Percentiles rank a stretch among this genome's conserved stretches.
phyloP scores from a whole-genome alignment of 1,284 basidiomycete species.

The Xerocomus nothofagi region DNA sequence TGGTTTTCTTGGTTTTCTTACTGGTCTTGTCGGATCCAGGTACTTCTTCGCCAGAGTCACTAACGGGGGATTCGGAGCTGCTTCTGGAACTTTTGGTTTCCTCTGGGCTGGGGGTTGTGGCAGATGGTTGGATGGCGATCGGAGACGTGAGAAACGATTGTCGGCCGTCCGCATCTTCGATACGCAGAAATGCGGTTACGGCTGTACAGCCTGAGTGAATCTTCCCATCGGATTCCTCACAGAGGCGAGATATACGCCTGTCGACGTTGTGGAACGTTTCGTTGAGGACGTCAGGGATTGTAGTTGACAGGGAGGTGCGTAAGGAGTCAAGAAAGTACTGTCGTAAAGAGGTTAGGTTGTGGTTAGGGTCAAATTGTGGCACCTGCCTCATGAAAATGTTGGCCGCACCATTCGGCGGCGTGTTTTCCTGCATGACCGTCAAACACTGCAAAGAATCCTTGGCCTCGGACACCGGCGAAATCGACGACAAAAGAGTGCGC shows the following conservation, averaged over 20 bases:
- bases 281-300: slow-evolving; percentile 90
- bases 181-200: slow-evolving; percentile 94
- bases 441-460: slow-evolving; percentile 98
- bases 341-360: slow-evolving; percentile 5
- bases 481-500: slow-evolving; percentile 95
- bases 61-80: slow-evolving; percentile 30
- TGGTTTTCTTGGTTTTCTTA: slow-evolving; percentile 40
- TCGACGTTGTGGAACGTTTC: slow-evolving; percentile 94
- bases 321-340: slow-evolving; percentile 60
- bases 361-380: not conserved
- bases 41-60: slow-evolving; percentile 35
- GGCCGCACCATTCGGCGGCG: slow-evolving; percentile 98
- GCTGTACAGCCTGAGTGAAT: slow-evolving; percentile 98
- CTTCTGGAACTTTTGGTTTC: slow-evolving; percentile 26
- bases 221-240: slow-evolving; percentile 81
- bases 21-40: slow-evolving; percentile 37
- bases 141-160: slow-evolving; percentile 58
- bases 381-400: slow-evolving; percentile 88
- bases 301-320: slow-evolving; percentile 46
- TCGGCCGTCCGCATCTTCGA: slow-evolving; percentile 76
- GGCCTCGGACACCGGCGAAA: slow-evolving; percentile 87
- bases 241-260: slow-evolving; percentile 74
- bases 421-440: slow-evolving; percentile 99
- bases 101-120: slow-evolving; percentile 29
- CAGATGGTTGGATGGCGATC: slow-evolving; percentile 24